These are phyloP conservation scores for Emmonsiellopsis sp. DNA, from an alignment of 2,329 filamentous ascomycete genomes.

Conservation along the genomic window DNA sequence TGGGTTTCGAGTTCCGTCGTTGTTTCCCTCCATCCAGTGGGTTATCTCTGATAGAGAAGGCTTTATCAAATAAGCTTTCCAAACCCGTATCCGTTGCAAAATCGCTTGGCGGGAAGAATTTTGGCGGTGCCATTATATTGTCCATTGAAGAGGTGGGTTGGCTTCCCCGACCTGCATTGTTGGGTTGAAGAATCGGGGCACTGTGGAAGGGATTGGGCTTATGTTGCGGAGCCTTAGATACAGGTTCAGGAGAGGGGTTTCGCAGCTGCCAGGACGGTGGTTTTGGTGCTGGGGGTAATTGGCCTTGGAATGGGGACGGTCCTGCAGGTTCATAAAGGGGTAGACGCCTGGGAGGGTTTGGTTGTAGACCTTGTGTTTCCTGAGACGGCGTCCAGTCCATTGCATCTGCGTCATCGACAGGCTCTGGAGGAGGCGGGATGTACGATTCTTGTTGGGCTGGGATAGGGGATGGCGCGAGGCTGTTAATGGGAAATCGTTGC, in stretches of 20 bases:
- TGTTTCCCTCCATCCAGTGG: conserved; percentile 23
- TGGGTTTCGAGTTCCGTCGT: conserved; percentile 1
- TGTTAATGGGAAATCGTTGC: conserved; percentile 32
- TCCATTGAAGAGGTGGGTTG: conserved; percentile 15
- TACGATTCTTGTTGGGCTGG: conserved; percentile 14
- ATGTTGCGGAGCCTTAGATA: conserved; percentile 27
- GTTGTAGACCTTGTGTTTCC: conserved; percentile 20
- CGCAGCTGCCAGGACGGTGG: conserved; percentile 34
- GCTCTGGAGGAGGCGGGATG: conserved; percentile 29
- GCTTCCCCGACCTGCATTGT: conserved; percentile 7
- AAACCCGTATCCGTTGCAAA: conserved; percentile 36
- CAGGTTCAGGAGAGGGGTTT: conserved; percentile 16
- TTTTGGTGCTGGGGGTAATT: conserved; percentile 31
- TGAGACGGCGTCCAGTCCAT: conserved; percentile 46
- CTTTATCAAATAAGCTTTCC: conserved; percentile 37
- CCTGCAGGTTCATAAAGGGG: conserved; percentile 22
- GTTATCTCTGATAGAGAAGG: conserved; percentile 31
- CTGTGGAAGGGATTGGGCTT: conserved; percentile 31
- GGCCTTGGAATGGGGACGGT: conserved; percentile 36
- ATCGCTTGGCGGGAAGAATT: conserved; percentile 36
- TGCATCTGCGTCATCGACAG: conserved; percentile 25
- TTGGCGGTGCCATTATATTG: conserved; percentile 34
- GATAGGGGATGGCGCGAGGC: conserved; percentile 25
- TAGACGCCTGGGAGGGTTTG: conserved; percentile 21
- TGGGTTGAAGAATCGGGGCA: conserved; percentile 18